Evolutionary conservation across 2,329 filamentous ascomycete genomes (phyloP), one percentile per base, ranked within the genome.

Genomic region (Colletotrichum falcatum): DNA sequence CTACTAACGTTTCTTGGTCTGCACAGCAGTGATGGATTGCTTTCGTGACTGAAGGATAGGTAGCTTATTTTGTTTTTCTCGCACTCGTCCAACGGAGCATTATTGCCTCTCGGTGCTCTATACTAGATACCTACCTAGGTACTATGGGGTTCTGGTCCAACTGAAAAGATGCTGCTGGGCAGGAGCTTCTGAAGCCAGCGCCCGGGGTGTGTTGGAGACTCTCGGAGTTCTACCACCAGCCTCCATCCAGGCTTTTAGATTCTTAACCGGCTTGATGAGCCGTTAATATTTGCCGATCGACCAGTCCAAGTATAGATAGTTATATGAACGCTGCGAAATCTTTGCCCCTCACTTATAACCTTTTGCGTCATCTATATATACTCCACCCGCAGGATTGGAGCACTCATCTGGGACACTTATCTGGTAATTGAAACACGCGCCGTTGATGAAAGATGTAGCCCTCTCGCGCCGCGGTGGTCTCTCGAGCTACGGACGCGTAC

Each of bases 361-460:
- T 23, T 54, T 39, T 26, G 53, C 20, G n/a, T 23, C 20, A 14
- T 23, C 11, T n/a, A n/a, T 5, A 16, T n/a, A 12, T 8, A 8
- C n/a, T 18, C 12, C 33, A 16, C 1, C 33, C 30, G 33, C 33
- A 46, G 42, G 48, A 18, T 5, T 33, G 26, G 26, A 16, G 28
- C 60, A 60, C 14, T 9, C 8, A 39, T 62, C 55, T 30, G 53
- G 51, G 63, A 35, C 26, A 20, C 33, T n/a, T n/a, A n/a, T n/a
- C n/a, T n/a, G n/a, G n/a, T n/a, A n/a, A n/a, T n/a, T n/a, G n/a
- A n/a, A n/a, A 12, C 63, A 55, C n/a, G 26, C 54, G 37, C 62
- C 39, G n/a, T 42, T 20, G 20, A 16, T 30, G 28, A 39, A 55
- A 7, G 4, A 33, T n/a, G n/a, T n/a, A 33, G 46, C 55, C 23